These are phyloP conservation scores for Macadamia tetraphylla DNA, from an alignment of 164 flowering plant genomes.

Conservation along the genomic window DNA sequence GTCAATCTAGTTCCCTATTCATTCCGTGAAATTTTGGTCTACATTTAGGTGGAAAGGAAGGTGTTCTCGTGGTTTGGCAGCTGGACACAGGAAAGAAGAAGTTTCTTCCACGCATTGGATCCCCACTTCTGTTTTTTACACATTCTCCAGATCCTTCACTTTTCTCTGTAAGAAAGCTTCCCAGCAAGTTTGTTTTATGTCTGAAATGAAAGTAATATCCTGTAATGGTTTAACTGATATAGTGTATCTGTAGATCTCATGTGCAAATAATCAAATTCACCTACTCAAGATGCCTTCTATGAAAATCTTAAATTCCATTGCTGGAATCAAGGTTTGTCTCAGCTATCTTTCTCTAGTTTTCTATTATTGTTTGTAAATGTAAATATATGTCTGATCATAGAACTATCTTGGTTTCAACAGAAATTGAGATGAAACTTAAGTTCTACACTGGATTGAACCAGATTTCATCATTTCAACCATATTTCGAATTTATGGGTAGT, in stretches of 20 bases:
- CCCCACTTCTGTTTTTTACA: slow-evolving; percentile 64
- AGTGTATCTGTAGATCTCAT: slow-evolving; percentile 53
- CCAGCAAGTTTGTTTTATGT: background rate
- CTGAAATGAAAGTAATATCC: background rate
- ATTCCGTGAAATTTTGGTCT: background rate
- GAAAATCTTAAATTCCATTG: slow-evolving; percentile 67
- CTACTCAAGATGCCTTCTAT: slow-evolving; percentile 79
- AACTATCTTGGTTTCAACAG: too few relatives aligned
- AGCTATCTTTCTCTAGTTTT: too few relatives aligned
- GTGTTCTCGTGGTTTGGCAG: slow-evolving; percentile 96
- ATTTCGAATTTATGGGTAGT: too few relatives aligned
- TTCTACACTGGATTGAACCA: too few relatives aligned
- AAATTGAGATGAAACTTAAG: too few relatives aligned
- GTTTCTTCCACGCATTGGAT: slow-evolving; percentile 81
- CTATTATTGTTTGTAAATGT: too few relatives aligned
- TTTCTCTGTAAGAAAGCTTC: slow-evolving; percentile 57
- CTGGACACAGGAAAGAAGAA: slow-evolving; percentile 85
- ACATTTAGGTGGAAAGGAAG: slow-evolving; percentile 80
- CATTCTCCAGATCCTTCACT: slow-evolving; percentile 75
- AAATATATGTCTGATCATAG: too few relatives aligned
- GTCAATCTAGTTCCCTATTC: slow-evolving; percentile 1
- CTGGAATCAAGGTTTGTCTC: slow-evolving; percentile 85
- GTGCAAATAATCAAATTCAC: slow-evolving; percentile 93
- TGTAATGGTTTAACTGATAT: slow-evolving; percentile 1
- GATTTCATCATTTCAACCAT: too few relatives aligned